Evolutionary conservation across 2,329 filamentous ascomycete species (phyloP), one percentile per base, ranked within the genome.

Genomic region (Harringtonia lauricola): DNA sequence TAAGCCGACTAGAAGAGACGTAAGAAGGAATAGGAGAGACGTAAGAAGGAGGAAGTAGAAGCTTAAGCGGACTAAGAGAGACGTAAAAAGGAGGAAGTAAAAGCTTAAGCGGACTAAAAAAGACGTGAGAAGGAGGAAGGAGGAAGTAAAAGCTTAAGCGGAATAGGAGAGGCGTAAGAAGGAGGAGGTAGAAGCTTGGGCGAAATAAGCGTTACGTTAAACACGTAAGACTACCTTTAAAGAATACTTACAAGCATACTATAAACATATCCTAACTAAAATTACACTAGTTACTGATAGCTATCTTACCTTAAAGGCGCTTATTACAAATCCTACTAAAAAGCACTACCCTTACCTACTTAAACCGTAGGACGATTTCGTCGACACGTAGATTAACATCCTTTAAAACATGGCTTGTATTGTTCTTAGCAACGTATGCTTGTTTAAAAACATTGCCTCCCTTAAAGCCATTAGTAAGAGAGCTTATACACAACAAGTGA

Each of bases 171-270:
- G n/a, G n/a, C n/a, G n/a, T n/a, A n/a, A n/a, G 8, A 41, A 24
- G 33, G 30, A 39, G 10, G 26, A 28, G n/a, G n/a, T n/a, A 21
- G 39, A 33, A 3, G 51, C 59, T 14, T 15, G 31, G 18, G 33
- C 33, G 18, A n/a, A 35, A 14, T 7, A 35, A n/a, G 33, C n/a
- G n/a, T 5, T 17, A 43, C 39, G 52, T 39, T 47, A 57, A 40
- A 53, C 38, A 8, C 49, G 41, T 13, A 48, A 31, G 12, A 61
- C 54, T 8, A 60, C 55, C 36, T 42, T 63, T 17, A 34, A 54
- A 13, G 55, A 62, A 49, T 60, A 62, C 41, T 53, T 64, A 22
- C 22, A 43, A 29, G 49, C 52, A 12, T 62, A 49, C 44, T 56
- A 63, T 43, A 33, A 44, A 30, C 45, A 51, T 4, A 43, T 61